Evolutionary conservation across 2,329 filamentous ascomycete genomes (phyloP).

Genomic region (Phaeosphaeria sp.): DNA sequence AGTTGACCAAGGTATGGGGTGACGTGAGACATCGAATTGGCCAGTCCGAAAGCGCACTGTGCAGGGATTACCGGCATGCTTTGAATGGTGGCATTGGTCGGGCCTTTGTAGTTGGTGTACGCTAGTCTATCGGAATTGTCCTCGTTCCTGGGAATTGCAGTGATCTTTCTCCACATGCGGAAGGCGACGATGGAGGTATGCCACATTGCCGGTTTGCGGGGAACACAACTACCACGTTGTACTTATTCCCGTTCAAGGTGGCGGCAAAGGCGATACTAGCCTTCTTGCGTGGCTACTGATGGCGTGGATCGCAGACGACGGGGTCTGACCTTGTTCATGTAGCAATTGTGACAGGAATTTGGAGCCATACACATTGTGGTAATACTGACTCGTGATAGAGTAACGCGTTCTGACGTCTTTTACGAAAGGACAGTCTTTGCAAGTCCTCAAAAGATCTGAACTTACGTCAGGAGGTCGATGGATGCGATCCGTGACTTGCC

Average conservation of each 20-base stretch:
- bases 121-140: background rate
- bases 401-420: too few species aligned
- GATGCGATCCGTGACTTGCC: too few species aligned
- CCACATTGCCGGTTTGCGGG: constrained; percentile 1
- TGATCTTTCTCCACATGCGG: background rate
- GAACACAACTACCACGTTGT: background rate
- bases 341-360: too few species aligned
- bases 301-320: too few species aligned
- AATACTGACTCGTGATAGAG: too few species aligned
- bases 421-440: too few species aligned
- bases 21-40: background rate
- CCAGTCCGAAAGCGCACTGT: background rate
- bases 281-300: too few species aligned
- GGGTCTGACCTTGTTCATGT: too few species aligned
- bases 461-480: too few species aligned
- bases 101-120: background rate
- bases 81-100: background rate
- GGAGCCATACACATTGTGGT: too few species aligned
- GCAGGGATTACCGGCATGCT: background rate
- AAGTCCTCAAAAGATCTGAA: too few species aligned
- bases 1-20: background rate
- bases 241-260: background rate
- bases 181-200: background rate
- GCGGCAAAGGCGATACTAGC: too few species aligned
- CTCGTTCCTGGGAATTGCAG: background rate